phyloP scores from a whole-genome alignment of 257 asterid genomes.

The Henckelia pumila region DNA sequence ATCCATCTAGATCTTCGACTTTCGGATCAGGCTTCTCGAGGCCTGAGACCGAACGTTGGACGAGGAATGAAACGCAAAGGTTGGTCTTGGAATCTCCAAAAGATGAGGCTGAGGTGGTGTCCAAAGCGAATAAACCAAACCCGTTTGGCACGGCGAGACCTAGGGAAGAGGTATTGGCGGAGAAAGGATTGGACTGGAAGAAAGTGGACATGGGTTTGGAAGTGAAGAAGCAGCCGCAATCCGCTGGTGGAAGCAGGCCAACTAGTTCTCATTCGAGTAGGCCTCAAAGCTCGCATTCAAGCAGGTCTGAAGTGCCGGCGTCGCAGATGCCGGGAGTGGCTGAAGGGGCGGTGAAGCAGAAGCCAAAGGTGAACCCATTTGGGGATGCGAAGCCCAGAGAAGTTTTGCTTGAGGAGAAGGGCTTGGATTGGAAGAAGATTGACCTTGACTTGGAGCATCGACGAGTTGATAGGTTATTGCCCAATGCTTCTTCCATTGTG shows the following conservation, averaged over 20 bases:
- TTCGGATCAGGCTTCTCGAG: conserved; percentile 52
- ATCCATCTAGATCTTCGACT: conserved; percentile 38
- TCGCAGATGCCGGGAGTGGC: conserved; percentile 31
- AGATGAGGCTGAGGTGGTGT: conserved; percentile 32
- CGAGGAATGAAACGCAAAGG: conserved; percentile 44
- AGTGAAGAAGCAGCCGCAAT: conserved; percentile 45
- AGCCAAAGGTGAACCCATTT: conserved; percentile 85
- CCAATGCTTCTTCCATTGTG: conserved; percentile 9
- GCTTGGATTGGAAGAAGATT: conserved; percentile 94
- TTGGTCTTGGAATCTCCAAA: conserved; percentile 38
- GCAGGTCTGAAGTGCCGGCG: conserved; percentile 45
- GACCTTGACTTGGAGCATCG: conserved; percentile 84
- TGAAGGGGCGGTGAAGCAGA: conserved; percentile 54
- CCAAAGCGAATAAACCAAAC: conserved; percentile 62
- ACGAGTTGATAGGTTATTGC: conserved; percentile 63
- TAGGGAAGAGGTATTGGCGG: conserved; percentile 90
- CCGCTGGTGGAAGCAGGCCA: conserved; percentile 60
- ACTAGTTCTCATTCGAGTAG: conserved; percentile 84
- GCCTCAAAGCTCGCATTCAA: conserved; percentile 70
- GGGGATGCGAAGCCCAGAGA: conserved; percentile 98
- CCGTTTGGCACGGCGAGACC: conserved; percentile 99
- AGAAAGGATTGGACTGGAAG: conserved; percentile 96
- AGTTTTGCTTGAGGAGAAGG: conserved; percentile 87
- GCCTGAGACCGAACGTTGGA: conserved; percentile 75
- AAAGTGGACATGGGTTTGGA: conserved; percentile 71